Evolutionary conservation across 192 early-diverging fungal species (phyloP).

Genomic region (Gonapodya sp.): DNA sequence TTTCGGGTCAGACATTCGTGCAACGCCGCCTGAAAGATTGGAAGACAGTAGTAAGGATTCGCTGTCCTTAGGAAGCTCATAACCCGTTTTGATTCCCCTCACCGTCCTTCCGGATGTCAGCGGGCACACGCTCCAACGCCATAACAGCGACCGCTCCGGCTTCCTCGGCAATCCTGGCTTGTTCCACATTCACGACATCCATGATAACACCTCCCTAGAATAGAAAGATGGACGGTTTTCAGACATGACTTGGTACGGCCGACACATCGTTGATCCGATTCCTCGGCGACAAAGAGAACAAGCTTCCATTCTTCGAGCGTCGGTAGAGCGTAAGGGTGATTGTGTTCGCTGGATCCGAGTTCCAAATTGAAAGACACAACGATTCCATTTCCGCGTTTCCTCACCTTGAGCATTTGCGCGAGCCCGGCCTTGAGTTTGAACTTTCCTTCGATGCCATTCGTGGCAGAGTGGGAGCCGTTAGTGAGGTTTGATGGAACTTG

Average conservation of each 20-base stretch:
- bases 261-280: background rate
- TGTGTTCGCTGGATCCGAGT: background rate
- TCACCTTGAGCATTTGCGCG: constrained; percentile 94
- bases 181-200: constrained; percentile 96
- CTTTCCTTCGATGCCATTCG: constrained; percentile 11
- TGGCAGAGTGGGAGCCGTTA: background rate
- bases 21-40: constrained; percentile 61
- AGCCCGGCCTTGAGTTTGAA: constrained; percentile 92
- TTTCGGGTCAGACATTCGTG: constrained; percentile 96
- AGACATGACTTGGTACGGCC: constrained; percentile 2
- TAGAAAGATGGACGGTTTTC: background rate
- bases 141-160: constrained; percentile 96
- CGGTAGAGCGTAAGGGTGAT: background rate
- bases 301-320: no score
- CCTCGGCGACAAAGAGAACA: background rate
- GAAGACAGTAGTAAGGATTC: background rate
- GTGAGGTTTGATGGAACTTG: constrained; percentile 10
- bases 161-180: constrained; percentile 93
- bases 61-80: background rate
- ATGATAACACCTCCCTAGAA: constrained; percentile 93
- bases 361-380: no score
- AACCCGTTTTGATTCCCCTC: constrained; percentile 7
- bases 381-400: no score
- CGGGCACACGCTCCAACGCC: constrained; percentile 95
- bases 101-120: constrained; percentile 96